Evolutionary conservation across 2,329 filamentous ascomycete species (phyloP).

Genomic region (Bipolaris zeicola): DNA sequence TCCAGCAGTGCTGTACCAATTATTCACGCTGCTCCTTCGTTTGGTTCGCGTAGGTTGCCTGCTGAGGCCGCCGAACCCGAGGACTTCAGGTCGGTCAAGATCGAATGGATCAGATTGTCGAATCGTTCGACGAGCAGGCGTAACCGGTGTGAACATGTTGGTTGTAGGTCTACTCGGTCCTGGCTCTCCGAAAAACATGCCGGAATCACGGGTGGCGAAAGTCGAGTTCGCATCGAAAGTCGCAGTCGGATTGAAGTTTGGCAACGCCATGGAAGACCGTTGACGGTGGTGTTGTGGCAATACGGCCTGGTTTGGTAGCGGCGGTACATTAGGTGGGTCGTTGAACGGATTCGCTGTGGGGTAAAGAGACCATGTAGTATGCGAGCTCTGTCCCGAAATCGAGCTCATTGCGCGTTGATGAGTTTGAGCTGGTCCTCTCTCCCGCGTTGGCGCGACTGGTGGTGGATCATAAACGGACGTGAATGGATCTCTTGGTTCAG

Average conservation of each 20-base stretch:
- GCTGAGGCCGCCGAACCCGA: constrained; percentile 40
- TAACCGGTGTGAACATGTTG: constrained; percentile 27
- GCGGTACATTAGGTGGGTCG: constrained; percentile 33
- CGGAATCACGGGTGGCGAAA: constrained; percentile 33
- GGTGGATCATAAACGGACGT: constrained; percentile 38
- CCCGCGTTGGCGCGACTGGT: constrained; percentile 34
- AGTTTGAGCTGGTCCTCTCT: constrained; percentile 19
- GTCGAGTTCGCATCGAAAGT: constrained; percentile 32
- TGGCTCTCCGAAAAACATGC: constrained; percentile 42
- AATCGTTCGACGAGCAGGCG: constrained; percentile 30
- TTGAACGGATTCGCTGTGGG: constrained; percentile 30
- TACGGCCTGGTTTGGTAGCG: constrained; percentile 31
- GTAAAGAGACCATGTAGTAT: constrained; percentile 39
- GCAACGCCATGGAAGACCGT: constrained; percentile 32
- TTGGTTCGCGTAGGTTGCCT: constrained; percentile 35
- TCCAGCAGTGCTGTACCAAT: constrained; percentile 27
- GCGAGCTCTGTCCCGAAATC: constrained; percentile 37
- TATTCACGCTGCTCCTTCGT: constrained; percentile 37
- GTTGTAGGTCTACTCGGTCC: constrained; percentile 42
- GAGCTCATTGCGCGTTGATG: constrained; percentile 41
- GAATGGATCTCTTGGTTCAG: constrained; percentile 36
- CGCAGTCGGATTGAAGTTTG: constrained; percentile 9
- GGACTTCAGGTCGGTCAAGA: constrained; percentile 48
- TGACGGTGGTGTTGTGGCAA: constrained; percentile 26
- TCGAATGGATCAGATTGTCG: constrained; percentile 51